Base-by-base conservation (phyloP, 2,329 filamentous ascomycete species). In the Pseudogymnoascus destructans region DNA sequence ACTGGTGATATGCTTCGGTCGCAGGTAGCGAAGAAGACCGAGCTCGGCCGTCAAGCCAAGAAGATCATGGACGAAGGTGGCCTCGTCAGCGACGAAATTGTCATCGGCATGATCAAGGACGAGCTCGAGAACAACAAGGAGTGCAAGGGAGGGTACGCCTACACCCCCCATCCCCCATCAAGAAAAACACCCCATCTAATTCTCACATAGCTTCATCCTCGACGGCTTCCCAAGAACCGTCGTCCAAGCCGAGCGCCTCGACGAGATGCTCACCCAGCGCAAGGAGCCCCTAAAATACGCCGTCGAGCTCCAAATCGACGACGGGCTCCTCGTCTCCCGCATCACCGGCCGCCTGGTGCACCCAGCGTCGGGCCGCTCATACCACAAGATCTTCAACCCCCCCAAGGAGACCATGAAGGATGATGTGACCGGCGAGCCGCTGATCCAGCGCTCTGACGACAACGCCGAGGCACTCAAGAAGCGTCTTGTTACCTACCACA, bases 31-130 rank as follows among this genome's bases (percentile, higher is more conserved):
- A 95, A 95, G 77, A 96, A 97, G 84, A 98, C 93, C 59, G 75
- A 87, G 61, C 84, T 98, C 64, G 93, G 93, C 67, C 83, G 87
- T 71, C 90, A 96, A 78, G 93, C 93, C 65, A 98, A 98, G 85
- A 97, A 97, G 84, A 98, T 98, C 74, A 98, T 98, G 93, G 93
- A 98, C 71, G 87, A 92, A 72, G 93, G 93, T 68, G 92, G 92
- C 66, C 84, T 98, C 60, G 93, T 98, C 72, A 95, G 90, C 73
- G 93, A 98, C 74, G 92, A 97, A 72, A 98, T 98, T 71, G 92
- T 98, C 82, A 88, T 98, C 73, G 90, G 92, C 75, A 98, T 98
- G 93, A 98, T 98, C 79, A 92, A 93, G 83, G 87, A 86, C 72
- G 92, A 98, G 80, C 81, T 98, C 57, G 87, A 95, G 69, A 86